Conservation (phyloP, 805 yeast species). For the Torulaspora franciscae region DNA sequence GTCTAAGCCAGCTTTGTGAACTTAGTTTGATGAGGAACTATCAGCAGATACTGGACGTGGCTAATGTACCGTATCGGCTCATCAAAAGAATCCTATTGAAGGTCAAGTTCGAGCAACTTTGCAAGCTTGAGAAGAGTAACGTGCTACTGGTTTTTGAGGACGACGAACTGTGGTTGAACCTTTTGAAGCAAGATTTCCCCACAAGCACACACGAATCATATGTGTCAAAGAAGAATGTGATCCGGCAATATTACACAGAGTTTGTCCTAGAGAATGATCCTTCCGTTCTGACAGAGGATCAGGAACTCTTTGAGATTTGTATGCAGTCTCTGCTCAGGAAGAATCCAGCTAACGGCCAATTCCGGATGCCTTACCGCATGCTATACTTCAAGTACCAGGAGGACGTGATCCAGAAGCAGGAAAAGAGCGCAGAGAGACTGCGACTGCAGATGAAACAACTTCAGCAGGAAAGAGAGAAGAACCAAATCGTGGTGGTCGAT, state of each 20-base stretch:
- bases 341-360: constrained; percentile 26
- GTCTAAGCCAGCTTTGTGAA: constrained; percentile 23
- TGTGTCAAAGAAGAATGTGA: constrained; percentile 25
- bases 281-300: constrained; percentile 8
- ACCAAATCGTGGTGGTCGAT: constrained; percentile 29
- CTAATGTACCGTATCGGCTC: constrained; percentile 34
- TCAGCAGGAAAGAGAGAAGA: constrained; percentile 32
- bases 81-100: constrained; percentile 30
- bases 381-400: constrained; percentile 34
- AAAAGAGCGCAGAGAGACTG: constrained; percentile 35
- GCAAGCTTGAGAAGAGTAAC: constrained; percentile 32
- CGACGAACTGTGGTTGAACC: constrained; percentile 36
- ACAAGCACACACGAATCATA: constrained; percentile 33
- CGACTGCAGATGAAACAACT: constrained; percentile 31
- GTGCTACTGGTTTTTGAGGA: constrained; percentile 37
- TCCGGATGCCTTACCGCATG: constrained; percentile 36
- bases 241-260: constrained; percentile 20
- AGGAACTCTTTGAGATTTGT: constrained; percentile 15
- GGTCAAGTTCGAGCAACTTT: constrained; percentile 33
- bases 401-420: constrained; percentile 35
- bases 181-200: constrained; percentile 36
- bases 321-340: constrained; percentile 18
- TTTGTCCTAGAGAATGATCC: constrained; percentile 16
- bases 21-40: constrained; percentile 26
- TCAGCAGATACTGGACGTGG: constrained; percentile 26